Evolutionary conservation across 169 alveolate species (phyloP).

Genomic region (Plasmodium coatneyi): DNA sequence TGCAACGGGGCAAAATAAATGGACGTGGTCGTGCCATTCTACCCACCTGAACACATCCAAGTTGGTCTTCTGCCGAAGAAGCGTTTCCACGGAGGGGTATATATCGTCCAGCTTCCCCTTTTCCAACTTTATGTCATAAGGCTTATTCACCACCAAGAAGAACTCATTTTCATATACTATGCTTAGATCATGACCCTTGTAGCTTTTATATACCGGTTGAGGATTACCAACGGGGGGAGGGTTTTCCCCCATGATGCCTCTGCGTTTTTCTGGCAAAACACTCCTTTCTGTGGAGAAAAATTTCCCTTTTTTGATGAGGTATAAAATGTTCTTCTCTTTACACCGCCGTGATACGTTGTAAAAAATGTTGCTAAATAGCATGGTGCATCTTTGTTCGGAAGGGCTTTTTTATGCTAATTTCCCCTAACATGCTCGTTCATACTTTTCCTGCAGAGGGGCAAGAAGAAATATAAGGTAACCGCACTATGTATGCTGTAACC

Average conservation of each 20-base stretch:
- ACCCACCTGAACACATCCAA: slow-evolving; percentile 46
- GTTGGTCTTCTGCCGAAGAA: slow-evolving; percentile 46
- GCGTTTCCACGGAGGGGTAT: slow-evolving; percentile 71
- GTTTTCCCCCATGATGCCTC: not conserved
- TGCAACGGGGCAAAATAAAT: not conserved
- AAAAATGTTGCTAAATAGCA: slow-evolving; percentile 27
- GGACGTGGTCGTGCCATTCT: not conserved
- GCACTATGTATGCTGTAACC: not conserved
- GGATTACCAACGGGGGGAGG: not conserved
- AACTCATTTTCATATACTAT: slow-evolving; percentile 62
- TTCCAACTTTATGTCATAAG: slow-evolving; percentile 68
- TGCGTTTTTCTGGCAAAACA: not conserved
- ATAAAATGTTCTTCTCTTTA: slow-evolving; percentile 11
- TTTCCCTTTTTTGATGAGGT: not conserved
- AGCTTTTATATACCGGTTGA: slow-evolving; percentile 45
- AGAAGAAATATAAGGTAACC: not conserved
- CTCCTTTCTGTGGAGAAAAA: not conserved
- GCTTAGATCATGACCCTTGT: slow-evolving; percentile 53
- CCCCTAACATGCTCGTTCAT: not conserved
- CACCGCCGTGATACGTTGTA: slow-evolving; percentile 8
- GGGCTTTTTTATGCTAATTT: not conserved
- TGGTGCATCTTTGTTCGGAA: slow-evolving; percentile 20
- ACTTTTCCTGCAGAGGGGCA: not conserved
- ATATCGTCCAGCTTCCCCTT: slow-evolving; percentile 51
- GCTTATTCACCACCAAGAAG: slow-evolving; percentile 61